Evolutionary conservation across 345 rosid species (phyloP), one percentile per base, ranked within the genome.

Genomic region (Ceriops decandra): DNA sequence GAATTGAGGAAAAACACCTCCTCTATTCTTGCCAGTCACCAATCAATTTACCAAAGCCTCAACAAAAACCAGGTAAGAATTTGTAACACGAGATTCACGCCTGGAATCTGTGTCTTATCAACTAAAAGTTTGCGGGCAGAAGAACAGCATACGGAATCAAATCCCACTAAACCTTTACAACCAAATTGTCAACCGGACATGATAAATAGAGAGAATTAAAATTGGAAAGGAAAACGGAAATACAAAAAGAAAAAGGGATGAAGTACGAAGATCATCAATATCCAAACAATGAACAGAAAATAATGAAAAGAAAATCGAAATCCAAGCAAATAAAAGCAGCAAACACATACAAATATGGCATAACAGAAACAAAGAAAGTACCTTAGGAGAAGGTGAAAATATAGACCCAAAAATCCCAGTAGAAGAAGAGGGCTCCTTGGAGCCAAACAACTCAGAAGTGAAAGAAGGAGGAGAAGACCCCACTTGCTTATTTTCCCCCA

Each of bases 361-460:
- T 20, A 42, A 10, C 2, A 5, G 9, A 27, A 20, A 9, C 15
- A 9, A 5, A 28, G 17, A 24, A 5, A 22, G 42, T 46, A 89
- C 93, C 95, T 83, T 75, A 3, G 90, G 60, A 10, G 86, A 68
- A 68, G 91, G 89, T 38, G 85, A 71, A 69, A 91, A 89, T 51
- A 89, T 82, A 10, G 96, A 85, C 31, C 79, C 84, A 71, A 89
- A 83, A 68, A 89, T 69, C 67, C 81, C 88, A 9, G 88, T 33
- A 59, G 75, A 54, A 9, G 92, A 79, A 47, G 89, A 76, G 4
- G 86, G 68, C 19, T 87, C 91, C 69, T 76, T 82, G 15, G 89
- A 79, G 17, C 91, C 93, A 76, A 91, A 91, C 75, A 91, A 83
- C 74, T 91, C 87, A 61, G 84, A 77, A 35, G 88, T 77, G 49